Evolutionary conservation across 2,329 filamentous ascomycete genomes (phyloP).

Genomic region (Epichloe bromicola): DNA sequence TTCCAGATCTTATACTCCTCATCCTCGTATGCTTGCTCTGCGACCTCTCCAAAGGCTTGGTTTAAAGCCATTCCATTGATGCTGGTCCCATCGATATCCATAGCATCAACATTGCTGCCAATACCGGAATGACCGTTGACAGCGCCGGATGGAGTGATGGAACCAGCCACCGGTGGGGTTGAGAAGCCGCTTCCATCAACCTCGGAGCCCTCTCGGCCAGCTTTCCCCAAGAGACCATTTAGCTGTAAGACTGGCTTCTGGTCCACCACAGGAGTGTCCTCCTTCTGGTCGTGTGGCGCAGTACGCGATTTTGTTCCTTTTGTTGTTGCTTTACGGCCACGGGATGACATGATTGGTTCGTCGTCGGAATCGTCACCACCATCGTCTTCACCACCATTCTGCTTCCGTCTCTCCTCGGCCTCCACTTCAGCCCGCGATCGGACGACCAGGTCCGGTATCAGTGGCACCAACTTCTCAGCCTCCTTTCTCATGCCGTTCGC

Average conservation of each 20-base stretch:
- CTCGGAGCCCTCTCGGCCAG: conserved; percentile 62
- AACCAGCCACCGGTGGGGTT: conserved; percentile 66
- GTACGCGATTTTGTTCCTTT: conserved; percentile 68
- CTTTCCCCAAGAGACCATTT: conserved; percentile 47
- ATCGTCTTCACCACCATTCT: conserved; percentile 73
- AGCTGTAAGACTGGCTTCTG: conserved; percentile 60
- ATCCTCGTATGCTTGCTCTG: conserved; percentile 71
- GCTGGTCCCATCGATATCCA: conserved; percentile 74
- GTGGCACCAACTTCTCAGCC: conserved; percentile 86
- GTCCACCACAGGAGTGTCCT: conserved; percentile 66
- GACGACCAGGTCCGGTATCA: conserved; percentile 88
- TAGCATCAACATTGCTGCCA: conserved; percentile 66
- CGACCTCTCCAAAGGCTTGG: conserved; percentile 50
- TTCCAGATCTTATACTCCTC: conserved; percentile 99
- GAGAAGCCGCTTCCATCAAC: conserved; percentile 72
- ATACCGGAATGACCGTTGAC: conserved; percentile 52
- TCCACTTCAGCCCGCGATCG: conserved; percentile 89
- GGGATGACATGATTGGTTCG: conserved; percentile 95
- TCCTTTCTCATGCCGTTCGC: conserved; percentile 95
- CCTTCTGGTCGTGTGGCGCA: conserved; percentile 57
- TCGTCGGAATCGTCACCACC: conserved; percentile 87
- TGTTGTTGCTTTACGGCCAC: conserved; percentile 70
- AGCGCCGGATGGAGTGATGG: conserved; percentile 57
- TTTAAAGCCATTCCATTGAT: conserved; percentile 52
- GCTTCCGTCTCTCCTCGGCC: conserved; percentile 70